Base-by-base conservation (phyloP, 2,329 filamentous ascomycete species). In the Penicillium italicum region DNA sequence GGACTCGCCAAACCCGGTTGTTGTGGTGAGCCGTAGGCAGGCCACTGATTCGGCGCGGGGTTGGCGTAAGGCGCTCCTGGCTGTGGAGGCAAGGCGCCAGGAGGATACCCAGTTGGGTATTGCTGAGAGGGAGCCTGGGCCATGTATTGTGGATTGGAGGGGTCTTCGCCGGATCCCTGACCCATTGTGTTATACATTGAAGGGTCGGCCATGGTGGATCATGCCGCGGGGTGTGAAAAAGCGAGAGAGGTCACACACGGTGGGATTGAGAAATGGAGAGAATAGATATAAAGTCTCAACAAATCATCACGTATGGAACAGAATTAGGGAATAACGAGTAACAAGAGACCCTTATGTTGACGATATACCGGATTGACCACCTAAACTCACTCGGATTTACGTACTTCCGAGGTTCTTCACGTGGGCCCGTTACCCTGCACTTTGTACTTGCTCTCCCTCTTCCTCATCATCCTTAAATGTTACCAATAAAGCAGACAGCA, bases 81-180 rank as follows among this genome's bases (percentile, higher is more conserved):
- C 53, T 76, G 75, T n/a, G 67, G 67, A 58, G 75, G 71, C 49
- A 71, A 69, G 50, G 72, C 66, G 48, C 71, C 67, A 42, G 74
- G 70, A 56, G 66, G 56, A 44, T 61, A 61, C 3, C 72, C 72
- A 54, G 73, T 62, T 55, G 73, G 64, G 45, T 69, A 67, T 70
- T 86, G 86, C 65, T 84, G 82, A 61, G 79, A 77, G 56, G 76
- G 76, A 46, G 79, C 33, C 18, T 66, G 80, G 9, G 65, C 71
- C 43, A 53, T 53, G 77, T 70, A 76, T 71, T 74, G 79, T 74
- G 66, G 81, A 75, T 72, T 84, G 74, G 74, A 82, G 78, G 68
- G 82, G 76, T 79, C 75, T 62, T 86, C 81, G 61, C 66, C 66
- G 59, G 71, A 44, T 33, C 26, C 66, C 60, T 74, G 69, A 55